Base-by-base conservation (phyloP, 2,329 filamentous ascomycete species). In the Ceratocystis papillata region DNA sequence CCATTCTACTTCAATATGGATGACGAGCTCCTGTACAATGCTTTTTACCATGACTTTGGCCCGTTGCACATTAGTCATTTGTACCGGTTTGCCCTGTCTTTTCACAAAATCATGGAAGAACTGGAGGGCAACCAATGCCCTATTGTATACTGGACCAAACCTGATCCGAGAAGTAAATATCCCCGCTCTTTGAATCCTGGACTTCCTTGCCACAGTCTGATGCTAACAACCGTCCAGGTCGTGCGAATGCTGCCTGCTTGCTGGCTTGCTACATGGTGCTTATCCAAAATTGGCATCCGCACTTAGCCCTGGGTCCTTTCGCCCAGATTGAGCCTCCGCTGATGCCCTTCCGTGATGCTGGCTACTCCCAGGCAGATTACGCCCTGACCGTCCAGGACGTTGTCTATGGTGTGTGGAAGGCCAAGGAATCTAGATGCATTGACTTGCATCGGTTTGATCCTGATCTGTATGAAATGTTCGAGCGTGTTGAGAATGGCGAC, bases 211-310 rank as follows among this genome's bases (percentile, higher is more conserved):
- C 44, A 25, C 46, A 41, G 5, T 28, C 48, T 5, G 10, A 50
- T 41, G 22, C 57, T 65, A 57, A 67, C 62, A 64, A 30, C 17
- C 44, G 33, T 63, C n/a, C 65, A 92, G 88, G 88, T 75, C 87
- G 94, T 74, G 89, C 89, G 70, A 99, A 99, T 76, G 91, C 94
- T 61, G 91, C 94, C 33, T 96, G 92, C 75, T 83, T 99, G 73
- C 84, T 99, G 59, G 93, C 94, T 65, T 96, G 91, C 79, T 99
- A 99, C 79, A 97, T 99, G 92, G 92, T 99, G 55, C 79, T 99
- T 70, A 96, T 99, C 71, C 94, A 99, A 78, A 90, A 89, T 53
- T 99, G 94, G 94, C 90, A 94, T 60, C 94, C 94, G 64, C 94
- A 99, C 79, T 80, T 97, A 72, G 94, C 94, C 44, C 83, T 99